Percentiles rank a stretch among this genome's conserved stretches.
Conservation (phyloP, 192 early-diverging fungal species). For the Gamsiella multidivaricata region DNA sequence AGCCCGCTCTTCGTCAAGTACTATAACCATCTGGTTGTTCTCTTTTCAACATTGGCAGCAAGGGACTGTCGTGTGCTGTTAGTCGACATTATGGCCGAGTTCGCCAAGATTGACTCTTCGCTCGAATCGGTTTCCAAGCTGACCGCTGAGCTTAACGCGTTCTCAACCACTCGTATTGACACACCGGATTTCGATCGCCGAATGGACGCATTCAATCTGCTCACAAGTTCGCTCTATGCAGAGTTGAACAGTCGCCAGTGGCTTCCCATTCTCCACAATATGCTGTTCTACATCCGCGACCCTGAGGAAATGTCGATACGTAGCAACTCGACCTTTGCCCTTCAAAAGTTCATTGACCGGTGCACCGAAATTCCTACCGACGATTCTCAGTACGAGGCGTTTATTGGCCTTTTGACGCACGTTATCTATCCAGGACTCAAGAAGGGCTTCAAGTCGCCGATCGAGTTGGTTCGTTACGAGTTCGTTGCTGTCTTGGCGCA, state of each 20-base stretch:
- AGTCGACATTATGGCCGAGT: conserved; percentile 66
- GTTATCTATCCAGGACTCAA: conserved; percentile 81
- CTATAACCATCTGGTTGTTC: conserved; percentile 70
- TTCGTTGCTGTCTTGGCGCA: conserved; percentile 73
- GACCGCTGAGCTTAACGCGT: conserved; percentile 83
- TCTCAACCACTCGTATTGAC: conserved; percentile 77
- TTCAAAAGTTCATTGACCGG: conserved; percentile 78
- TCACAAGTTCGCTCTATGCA: conserved; percentile 78
- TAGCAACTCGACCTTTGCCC: conserved; percentile 78
- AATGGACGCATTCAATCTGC: conserved; percentile 77
- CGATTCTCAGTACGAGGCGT: conserved; percentile 45
- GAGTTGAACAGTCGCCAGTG: conserved; percentile 79
- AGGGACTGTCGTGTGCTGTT: conserved; percentile 74
- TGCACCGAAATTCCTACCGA: conserved; percentile 35
- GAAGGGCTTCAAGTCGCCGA: conserved; percentile 65
- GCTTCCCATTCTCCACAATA: conserved; percentile 91
- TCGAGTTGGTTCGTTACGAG: conserved; percentile 75
- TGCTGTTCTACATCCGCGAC: conserved; percentile 85
- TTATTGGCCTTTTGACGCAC: conserved; percentile 64
- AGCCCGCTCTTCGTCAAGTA: conserved; percentile 65
- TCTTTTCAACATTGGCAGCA: conserved; percentile 75
- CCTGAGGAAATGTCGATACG: conserved; percentile 89
- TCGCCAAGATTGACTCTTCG: conserved; percentile 71
- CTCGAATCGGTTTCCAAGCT: conserved; percentile 65
- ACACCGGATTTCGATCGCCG: conserved; percentile 90